Evolutionary conservation across 106 monocot genomes (phyloP), one percentile per base, ranked within the genome.

Genomic region (Alisma plantagoaquatica): DNA sequence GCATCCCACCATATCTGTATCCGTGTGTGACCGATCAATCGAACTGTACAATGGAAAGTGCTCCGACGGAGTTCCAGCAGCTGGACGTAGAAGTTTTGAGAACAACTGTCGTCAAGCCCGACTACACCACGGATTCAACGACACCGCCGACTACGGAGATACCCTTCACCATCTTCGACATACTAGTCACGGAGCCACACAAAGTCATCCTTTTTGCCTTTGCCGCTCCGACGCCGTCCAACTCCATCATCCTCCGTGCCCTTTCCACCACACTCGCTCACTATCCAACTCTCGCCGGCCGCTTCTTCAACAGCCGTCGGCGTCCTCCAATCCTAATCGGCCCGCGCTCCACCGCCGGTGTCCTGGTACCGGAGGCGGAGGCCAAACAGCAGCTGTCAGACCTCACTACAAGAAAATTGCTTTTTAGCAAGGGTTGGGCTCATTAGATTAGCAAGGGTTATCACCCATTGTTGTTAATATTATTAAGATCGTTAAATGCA

Each of bases 111-210:
- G 23, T 51, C 28, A 27, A 18, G 4, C 23, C 17, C 10, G 22
- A 27, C 41, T n/a, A n/a, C 0, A 19, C n/a, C n/a, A n/a, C n/a
- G n/a, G n/a, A n/a, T n/a, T n/a, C n/a, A n/a, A n/a, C n/a, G n/a
- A 49, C 15, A 4, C 29, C 19, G 25, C 41, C 0, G 51, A 42
- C 3, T 6, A 2, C 2, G n/a, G 56, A 71, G 18, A n/a, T 55
- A 0, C 70, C 71, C 11, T 56, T 71, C 59, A 61, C 60, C 48
- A 27, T 66, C 19, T 77, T 77, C 55, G 76, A 77, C 49, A 60
- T 46, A 41, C 25, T 51, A 10, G 56, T 66, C 23, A 20, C 23
- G 30, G 56, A 77, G 71, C 55, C 56, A 26, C 65, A 77, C 54
- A 47, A 54, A 4, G 64, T 60, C 29, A 42, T 75, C 26, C 10